phyloP scores from a whole-genome alignment of 768 basidiomycete genomes.

The Suillus plorans region DNA sequence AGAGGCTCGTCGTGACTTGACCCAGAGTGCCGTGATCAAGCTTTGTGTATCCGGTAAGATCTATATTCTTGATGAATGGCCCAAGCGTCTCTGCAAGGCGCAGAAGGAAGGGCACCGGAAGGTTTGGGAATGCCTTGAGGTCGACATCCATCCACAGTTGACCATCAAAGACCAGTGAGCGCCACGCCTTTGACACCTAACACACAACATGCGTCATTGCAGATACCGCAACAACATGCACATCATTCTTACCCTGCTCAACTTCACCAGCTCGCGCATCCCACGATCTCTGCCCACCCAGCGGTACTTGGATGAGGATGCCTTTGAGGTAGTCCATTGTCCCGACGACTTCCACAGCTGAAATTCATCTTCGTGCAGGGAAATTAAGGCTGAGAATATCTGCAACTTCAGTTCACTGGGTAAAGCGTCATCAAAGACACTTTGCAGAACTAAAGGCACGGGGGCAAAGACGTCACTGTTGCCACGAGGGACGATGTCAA shows the following conservation, averaged over 20 bases:
- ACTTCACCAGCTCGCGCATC: conserved; percentile 71
- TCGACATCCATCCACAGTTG: conserved; percentile 79
- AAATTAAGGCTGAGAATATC: conserved; percentile 55
- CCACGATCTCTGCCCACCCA: conserved; percentile 81
- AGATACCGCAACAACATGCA: neutral
- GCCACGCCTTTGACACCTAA: conserved; percentile 81
- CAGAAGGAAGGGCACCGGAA: conserved; percentile 50
- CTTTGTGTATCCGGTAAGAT: conserved; percentile 61
- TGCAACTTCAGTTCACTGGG: conserved; percentile 71
- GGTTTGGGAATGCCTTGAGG: conserved; percentile 58
- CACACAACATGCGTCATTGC: conserved; percentile 15
- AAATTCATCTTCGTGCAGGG: conserved; percentile 60
- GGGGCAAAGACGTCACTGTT: conserved; percentile 52
- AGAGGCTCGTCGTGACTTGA: conserved; percentile 54
- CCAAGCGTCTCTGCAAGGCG: conserved; percentile 57
- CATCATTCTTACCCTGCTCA: conserved; percentile 66
- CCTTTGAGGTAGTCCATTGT: conserved; percentile 62
- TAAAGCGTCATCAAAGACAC: conserved; percentile 68
- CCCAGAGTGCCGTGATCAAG: conserved; percentile 50
- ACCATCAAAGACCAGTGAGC: conserved; percentile 74
- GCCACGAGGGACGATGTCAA: conserved; percentile 56
- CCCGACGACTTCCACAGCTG: conserved; percentile 40
- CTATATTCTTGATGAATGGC: conserved; percentile 59
- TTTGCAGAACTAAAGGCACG: conserved; percentile 43
- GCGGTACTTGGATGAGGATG: conserved; percentile 57